A percentile compares a stretch with the other conserved stretches of the same genome.
These are phyloP conservation scores for Omphalea diandra DNA, from an alignment of 441 rosid genomes.

Conservation along the genomic window DNA sequence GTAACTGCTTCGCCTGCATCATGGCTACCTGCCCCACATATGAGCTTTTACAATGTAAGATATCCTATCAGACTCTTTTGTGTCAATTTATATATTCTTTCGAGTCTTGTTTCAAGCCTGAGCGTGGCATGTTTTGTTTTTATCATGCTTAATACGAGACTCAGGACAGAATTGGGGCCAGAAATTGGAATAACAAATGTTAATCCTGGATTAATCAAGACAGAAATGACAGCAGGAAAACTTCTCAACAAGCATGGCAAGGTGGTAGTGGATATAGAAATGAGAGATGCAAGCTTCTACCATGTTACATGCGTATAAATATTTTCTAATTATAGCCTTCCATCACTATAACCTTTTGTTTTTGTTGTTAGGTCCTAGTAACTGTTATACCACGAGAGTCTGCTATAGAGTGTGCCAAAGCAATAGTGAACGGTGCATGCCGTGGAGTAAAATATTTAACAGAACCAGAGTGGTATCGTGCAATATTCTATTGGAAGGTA, in stretches of 20 bases:
- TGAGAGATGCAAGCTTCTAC: slow-evolving; percentile 37
- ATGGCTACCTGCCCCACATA: slow-evolving; percentile 45
- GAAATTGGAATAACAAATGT: slow-evolving; percentile 44
- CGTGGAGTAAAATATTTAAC: slow-evolving; percentile 39
- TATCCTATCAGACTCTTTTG: not conserved
- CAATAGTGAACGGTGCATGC: slow-evolving; percentile 43
- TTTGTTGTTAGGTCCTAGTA: slow-evolving; percentile 32
- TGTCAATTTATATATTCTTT: not conserved
- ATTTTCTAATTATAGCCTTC: not conserved
- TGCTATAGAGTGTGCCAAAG: slow-evolving; percentile 31
- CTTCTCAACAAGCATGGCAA: slow-evolving; percentile 35
- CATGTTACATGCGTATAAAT: not conserved
- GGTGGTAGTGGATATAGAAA: slow-evolving; percentile 35
- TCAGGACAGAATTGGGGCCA: slow-evolving; percentile 33
- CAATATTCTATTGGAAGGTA: slow-evolving; percentile 32
- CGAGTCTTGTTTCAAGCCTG: no score
- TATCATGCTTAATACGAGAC: slow-evolving; percentile 28
- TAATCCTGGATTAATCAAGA: slow-evolving; percentile 35
- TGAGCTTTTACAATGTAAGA: slow-evolving; percentile 49
- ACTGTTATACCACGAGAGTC: slow-evolving; percentile 34
- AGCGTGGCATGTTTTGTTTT: not conserved
- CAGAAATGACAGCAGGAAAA: slow-evolving; percentile 39
- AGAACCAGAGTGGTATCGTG: slow-evolving; percentile 41
- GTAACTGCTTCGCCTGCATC: slow-evolving; percentile 48
- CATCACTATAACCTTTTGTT: not conserved